Base-by-base conservation (phyloP, 2,329 filamentous ascomycete genomes). In the Colletotrichum limetticola region DNA sequence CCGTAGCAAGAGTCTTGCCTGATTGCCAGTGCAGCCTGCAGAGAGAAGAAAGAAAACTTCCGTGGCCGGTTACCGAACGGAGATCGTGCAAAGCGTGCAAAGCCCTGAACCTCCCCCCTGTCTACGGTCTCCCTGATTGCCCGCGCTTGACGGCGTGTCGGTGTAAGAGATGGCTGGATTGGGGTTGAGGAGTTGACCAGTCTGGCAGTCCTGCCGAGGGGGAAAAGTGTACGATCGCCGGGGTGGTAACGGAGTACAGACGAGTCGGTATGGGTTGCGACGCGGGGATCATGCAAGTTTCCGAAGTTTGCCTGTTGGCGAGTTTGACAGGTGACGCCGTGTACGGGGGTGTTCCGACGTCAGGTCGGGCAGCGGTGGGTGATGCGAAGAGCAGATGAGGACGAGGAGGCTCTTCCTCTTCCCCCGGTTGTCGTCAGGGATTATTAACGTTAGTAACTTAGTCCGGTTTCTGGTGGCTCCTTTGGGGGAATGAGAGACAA, bases 241-340 rank as follows among this genome's bases (percentile, higher is more conserved):
- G 37, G 46, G n/a, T 16, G 37, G 14, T 42, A 42, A 42, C 37
- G 37, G 14, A 42, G 37, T 42, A 42, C 37, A 42, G 37, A 42
- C 37, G 37, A 35, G 37, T 52, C 12, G 57, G 60, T 46, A 55
- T 56, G 55, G n/a, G 58, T 66, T 66, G 42, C 42, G 66, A 70
- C 56, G 56, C 70, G 60, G 70, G 70, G 70, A 66, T 66, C 66
- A 72, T 52, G 56, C 66, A 70, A 11, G 66, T 60, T 70, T 60
- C 56, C 60, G 55, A 56, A 60, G 32, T 37, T 49, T 26, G 49
- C 32, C 32, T 26, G 32, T 8, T 55, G 59, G 53, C 52, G 28
- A 24, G 19, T 60, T 57, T 70, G 66, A 70, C 46, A 64, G 56
- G n/a, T 55, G 70, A 53, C 58, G 46, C 42, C 60, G 66, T 46